A percentile compares a stretch with the other conserved stretches of the same genome.
Conservation (phyloP, 345 rosid species). For the Eucalyptus coolabah region DNA sequence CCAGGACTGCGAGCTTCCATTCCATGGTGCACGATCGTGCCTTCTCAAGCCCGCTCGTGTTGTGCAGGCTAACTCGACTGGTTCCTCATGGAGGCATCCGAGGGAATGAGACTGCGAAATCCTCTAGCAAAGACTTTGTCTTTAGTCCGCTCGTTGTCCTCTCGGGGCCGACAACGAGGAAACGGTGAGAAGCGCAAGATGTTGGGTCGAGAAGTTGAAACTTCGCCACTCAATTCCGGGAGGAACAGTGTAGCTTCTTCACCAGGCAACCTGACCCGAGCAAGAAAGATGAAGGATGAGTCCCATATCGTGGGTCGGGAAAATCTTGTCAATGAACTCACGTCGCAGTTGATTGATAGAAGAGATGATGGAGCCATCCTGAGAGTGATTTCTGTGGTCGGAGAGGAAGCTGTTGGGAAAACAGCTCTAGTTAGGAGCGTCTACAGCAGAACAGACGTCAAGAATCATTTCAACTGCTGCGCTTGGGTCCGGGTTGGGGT, state of each 20-base stretch:
- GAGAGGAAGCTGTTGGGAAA: too few relatives aligned
- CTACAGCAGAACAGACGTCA: too few relatives aligned
- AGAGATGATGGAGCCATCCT: neutral
- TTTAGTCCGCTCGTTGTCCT: neutral
- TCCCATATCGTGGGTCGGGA: neutral
- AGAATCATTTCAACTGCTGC: too few relatives aligned
- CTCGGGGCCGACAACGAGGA: neutral
- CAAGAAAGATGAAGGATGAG: neutral
- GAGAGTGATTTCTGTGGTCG: neutral
- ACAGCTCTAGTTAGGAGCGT: too few relatives aligned
- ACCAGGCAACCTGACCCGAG: neutral
- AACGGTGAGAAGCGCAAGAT: neutral
- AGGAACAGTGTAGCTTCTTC: neutral
- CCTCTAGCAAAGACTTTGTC: neutral
- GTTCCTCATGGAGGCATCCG: neutral
- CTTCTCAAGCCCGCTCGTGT: neutral
- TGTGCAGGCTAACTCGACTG: accelerated
- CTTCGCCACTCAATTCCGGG: neutral
- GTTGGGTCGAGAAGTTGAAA: neutral
- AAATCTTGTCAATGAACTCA: accelerated
- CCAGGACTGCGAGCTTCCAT: neutral
- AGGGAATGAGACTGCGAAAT: neutral
- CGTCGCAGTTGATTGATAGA: neutral
- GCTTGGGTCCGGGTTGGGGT: too few relatives aligned
- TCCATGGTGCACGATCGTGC: neutral